These are phyloP conservation scores for Sugiyamaella qingdaonensis DNA, from an alignment of 805 yeast species.

Conservation along the genomic window DNA sequence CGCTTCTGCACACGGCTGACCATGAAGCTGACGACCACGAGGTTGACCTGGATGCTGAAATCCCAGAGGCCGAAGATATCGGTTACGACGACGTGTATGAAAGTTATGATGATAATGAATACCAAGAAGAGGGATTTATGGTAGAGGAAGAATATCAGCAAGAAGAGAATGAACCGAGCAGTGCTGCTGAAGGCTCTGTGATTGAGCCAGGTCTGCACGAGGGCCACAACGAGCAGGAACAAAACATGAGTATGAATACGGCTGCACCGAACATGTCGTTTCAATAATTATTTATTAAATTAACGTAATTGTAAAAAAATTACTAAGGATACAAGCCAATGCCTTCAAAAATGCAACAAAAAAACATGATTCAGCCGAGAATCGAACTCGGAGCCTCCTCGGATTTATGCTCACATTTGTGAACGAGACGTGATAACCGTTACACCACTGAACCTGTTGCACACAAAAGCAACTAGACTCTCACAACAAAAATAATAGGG, in stretches of 20 bases:
- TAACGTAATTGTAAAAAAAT: background rate
- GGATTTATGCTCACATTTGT: slow-evolving; percentile 18
- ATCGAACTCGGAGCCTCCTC: slow-evolving; percentile 27
- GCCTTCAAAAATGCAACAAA: too few species aligned
- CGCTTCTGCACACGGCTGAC: background rate
- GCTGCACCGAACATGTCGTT: background rate
- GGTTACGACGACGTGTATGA: slow-evolving; percentile 22
- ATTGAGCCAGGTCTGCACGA: background rate
- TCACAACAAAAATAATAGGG: too few species aligned
- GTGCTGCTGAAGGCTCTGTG: background rate
- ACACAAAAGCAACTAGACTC: background rate
- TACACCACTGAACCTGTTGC: slow-evolving; percentile 24
- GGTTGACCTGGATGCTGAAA: slow-evolving; percentile 19
- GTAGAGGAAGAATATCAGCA: slow-evolving; percentile 20
- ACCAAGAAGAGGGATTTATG: slow-evolving; percentile 21
- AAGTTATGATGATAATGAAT: slow-evolving; percentile 18
- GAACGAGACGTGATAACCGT: slow-evolving; percentile 28
- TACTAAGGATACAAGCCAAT: too few species aligned
- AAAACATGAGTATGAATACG: background rate
- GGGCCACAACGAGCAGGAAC: background rate
- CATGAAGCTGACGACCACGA: slow-evolving; percentile 17
- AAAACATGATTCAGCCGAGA: slow-evolving; percentile 23
- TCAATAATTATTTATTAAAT: background rate
- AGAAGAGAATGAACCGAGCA: background rate
- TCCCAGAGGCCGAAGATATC: slow-evolving; percentile 21